Base-by-base conservation (phyloP, 2,329 filamentous ascomycete species). In the Canariomyces notabilis region DNA sequence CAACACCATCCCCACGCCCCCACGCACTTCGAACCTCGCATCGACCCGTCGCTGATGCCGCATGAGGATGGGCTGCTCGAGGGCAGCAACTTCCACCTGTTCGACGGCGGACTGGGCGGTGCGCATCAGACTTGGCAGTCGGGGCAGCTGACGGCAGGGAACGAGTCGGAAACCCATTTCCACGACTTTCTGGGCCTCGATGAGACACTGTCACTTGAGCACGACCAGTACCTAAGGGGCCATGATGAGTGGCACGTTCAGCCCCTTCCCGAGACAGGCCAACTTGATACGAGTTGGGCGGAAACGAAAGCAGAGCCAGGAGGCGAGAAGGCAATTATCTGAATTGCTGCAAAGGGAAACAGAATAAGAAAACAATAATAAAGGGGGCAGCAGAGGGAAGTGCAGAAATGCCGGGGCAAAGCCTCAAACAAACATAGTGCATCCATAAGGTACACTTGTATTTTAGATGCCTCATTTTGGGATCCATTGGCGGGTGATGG, bases 211-310 rank as follows among this genome's bases (percentile, higher is more conserved):
- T 51, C 58, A 7, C 47, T 55, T 9, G 56, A 57, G 42, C 52
- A 56, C 16, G 26, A 46, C 18, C 51, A 55, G 35, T 53, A 44
- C 33, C 43, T 58, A 22, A 37, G 44, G 16, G 57, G 56, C 2
- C 52, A 56, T 4, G 55, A 59, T 14, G 54, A 55, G 18, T 64
- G 61, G 61, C 58, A 58, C 21, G 51, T 60, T 11, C 55, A 59
- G 38, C 37, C 53, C 6, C 44, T 58, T 6, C 52, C 58, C 6
- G 49, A 56, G 2, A 37, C 44, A 7, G 50, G 51, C 4, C 54
- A 60, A 26, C 58, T 54, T 44, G 60, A 61, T 47, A 57, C 42
- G 15, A 53, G 46, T 41, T 59, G 57, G 57, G 48, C 38, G 3
- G 55, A 57, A 15, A 44, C 49, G 4, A 57, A 55, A 38, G 20